Evolutionary conservation across 257 asterid species (phyloP).

Genomic region (Ballota nigra): DNA sequence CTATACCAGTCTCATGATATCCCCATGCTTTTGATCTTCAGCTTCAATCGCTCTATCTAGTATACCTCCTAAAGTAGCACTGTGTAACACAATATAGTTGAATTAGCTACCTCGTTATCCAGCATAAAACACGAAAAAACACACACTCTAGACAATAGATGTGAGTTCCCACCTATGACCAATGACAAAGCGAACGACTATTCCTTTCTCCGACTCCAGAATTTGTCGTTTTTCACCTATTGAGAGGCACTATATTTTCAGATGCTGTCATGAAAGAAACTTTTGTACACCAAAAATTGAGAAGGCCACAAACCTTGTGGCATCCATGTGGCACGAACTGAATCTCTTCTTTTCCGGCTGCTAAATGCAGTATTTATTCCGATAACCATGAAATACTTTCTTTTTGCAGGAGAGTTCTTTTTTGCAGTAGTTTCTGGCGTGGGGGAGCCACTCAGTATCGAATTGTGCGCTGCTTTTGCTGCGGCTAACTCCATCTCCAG

Average conservation of each 20-base stretch:
- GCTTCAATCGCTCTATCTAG: constrained; percentile 88
- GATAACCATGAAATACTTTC: constrained; percentile 73
- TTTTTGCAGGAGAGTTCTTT: constrained; percentile 31
- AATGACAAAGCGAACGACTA: constrained; percentile 75
- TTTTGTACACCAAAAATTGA: background rate
- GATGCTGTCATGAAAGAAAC: constrained; percentile 14
- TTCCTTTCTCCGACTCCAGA: constrained; percentile 77
- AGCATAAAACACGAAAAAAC: background rate
- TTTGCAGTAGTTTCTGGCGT: constrained; percentile 45
- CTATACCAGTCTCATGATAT: constrained; percentile 80
- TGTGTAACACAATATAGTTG: constrained; percentile 17
- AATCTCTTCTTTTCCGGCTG: constrained; percentile 86
- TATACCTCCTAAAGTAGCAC: constrained; percentile 87
- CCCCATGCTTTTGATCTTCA: constrained; percentile 86
- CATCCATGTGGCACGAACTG: constrained; percentile 94
- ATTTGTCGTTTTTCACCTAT: constrained; percentile 64
- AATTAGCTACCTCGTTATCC: background rate
- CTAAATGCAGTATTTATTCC: constrained; percentile 93
- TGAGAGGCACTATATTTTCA: constrained; percentile 5
- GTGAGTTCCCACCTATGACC: constrained; percentile 62
- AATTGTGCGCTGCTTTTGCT: constrained; percentile 77
- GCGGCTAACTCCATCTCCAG: constrained; percentile 85
- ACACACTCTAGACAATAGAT: background rate
- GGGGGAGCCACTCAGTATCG: constrained; percentile 70
- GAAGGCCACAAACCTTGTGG: constrained; percentile 62